Evolutionary conservation across 345 rosid species (phyloP), one percentile per base, ranked within the genome.

Genomic region (Firmiana major): DNA sequence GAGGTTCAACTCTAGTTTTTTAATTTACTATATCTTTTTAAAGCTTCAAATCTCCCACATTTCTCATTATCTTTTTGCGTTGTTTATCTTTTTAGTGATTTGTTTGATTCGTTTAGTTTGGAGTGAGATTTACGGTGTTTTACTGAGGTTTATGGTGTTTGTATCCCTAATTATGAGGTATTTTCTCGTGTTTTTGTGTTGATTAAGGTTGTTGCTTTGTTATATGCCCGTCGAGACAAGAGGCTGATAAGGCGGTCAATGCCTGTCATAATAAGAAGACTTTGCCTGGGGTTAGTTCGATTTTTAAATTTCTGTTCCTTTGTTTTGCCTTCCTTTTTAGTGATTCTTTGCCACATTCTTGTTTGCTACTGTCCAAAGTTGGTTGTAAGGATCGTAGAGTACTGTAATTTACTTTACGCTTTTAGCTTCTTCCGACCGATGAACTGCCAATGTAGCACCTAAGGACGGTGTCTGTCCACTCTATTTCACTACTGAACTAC

Each of bases 191-290:
- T 46, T 64, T 38, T 21, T 63, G 21, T n/a, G 51, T 46, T 58
- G 45, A 48, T 77, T 77, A 28, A 94, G 98, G 99, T 3, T 97
- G 97, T 83, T 97, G 99, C 86, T 97, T 97, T 85, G 84, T 92
- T 55, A 83, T 90, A 78, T 94, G 98, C 73, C 99, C 99, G 55
- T 97, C 99, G 51, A 88, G 97, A 85, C 83, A 88, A 60, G 99
- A 97, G 89, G 99, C 99, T 15, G 99, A 97, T 83, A 97, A 92
- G 90, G 92, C 94, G 64, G 93, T 97, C 84, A 80, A 86, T 88
- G 96, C 94, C 45, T 97, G 89, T 63, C 99, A 97, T 84, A 94
- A 92, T 80, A 94, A 91, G 94, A 91, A 87, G 84, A 94, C 99
- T 17, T 87, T 97, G 76, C 88, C 97, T 19, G 99, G 99, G 92